Evolutionary conservation across 768 basidiomycete genomes (phyloP), one percentile per base, ranked within the genome.

Genomic region (Udeniomyces megalosporus): DNA sequence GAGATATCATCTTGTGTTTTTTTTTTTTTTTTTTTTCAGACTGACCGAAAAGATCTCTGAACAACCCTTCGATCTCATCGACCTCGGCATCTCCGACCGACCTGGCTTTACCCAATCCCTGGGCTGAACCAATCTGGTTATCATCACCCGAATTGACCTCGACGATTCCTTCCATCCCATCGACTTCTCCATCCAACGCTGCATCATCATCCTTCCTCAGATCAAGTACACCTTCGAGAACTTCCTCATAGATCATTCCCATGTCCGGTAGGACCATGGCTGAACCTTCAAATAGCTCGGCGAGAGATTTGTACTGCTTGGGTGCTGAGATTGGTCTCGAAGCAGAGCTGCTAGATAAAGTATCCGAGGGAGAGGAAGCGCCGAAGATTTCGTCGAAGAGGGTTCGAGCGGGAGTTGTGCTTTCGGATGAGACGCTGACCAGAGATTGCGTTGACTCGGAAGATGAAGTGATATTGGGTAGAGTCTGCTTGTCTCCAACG

Each of bases 401-500:
- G 24, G 57, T 47, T 24, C 51, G 52, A 17, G 58, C 63, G 50
- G 45, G 32, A 7, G 63, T 31, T 1, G 46, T 59, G 8, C 38
- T 17, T 8, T 42, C 38, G 8, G 63, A 29, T 3, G 57, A 8
- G 6, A 46, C 22, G 8, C 48, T 34, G 29, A 42, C 45, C 31
- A 53, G 28, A 6, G 34, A 22, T 22, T 60, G 53, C 4, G 60
- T 4, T 1, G 45, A 47, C 15, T 61, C 64, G 48, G 24, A 62
- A 50, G 10, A 50, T 58, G 29, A 59, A 58, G 6, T 32, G 11
- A 24, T 38, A 11, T 0, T 61, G 51, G 51, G 59, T 42, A 34
- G 64, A 62, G 4, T 59, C 62, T 20, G 58, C 20, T 77, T 73
- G 62, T 88, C 83, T 1, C 88, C 88, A 56, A 88, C 78, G 49